Base-by-base conservation (phyloP, 2,329 filamentous ascomycete species). In the Pestalotiopsis sp. region DNA sequence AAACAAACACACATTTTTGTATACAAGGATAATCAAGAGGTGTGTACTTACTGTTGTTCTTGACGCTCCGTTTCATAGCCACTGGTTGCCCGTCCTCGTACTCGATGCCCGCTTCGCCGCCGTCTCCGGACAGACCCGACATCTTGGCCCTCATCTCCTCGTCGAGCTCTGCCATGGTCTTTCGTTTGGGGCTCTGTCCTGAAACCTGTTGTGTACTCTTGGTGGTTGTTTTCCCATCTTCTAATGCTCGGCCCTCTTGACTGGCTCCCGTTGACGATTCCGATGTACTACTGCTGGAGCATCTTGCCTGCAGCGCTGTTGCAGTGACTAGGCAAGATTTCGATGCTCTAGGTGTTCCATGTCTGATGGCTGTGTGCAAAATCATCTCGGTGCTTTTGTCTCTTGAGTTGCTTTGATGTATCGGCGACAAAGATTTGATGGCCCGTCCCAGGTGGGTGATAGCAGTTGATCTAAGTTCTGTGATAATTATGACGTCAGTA, bases 71-170 rank as follows among this genome's bases (percentile, higher is more conserved):
- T 80, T 93, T 94, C 86, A 95, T 91, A 0, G 90, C 84, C 5
- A 89, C 89, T 0, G 92, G 88, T 76, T 91, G 86, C 0, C 93
- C 93, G 73, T 93, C 86, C 77, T 95, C 92, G 69, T 92, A 91
- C 78, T 94, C 92, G 4, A 95, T 81, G 0, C 92, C 93, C 3
- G 91, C 84, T 31, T 86, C 87, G 9, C 93, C 92, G 3, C 92
- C 92, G 57, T 91, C 92, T 0, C 92, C 92, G 0, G 91, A 85
- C 38, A 91, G 82, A 12, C 85, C 88, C 72, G 92, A 90, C 74
- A 95, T 84, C 70, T 90, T 92, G 69, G 85, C 77, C 55, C 85
- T 84, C 27, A 95, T 77, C 72, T 94, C 92, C 70, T 88, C 87
- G 74, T 95, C 92, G 1, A 88, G 78, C 73, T 94, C 84, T 0